phyloP scores from a whole-genome alignment of 2,329 filamentous ascomycete species.

The Xylaria sp. region DNA sequence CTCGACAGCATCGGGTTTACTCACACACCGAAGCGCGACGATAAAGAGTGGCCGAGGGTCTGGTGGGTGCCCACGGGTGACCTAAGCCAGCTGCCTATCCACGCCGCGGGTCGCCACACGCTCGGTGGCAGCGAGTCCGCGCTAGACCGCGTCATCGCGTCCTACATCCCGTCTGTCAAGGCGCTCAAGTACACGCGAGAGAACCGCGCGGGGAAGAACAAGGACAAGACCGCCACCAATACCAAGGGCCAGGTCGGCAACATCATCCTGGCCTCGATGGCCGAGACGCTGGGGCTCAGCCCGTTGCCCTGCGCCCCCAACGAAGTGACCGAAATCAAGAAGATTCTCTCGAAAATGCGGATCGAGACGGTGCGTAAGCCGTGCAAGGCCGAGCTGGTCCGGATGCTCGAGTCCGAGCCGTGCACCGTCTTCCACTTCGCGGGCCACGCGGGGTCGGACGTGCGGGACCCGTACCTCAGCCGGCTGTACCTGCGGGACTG shows the following conservation, averaged over 20 bases:
- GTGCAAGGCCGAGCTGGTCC: constrained; percentile 25
- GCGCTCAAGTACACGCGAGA: constrained; percentile 34
- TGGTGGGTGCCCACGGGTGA: constrained; percentile 41
- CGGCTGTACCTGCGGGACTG: constrained; percentile 35
- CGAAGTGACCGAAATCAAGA: too few relatives aligned
- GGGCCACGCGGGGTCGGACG: constrained; percentile 39
- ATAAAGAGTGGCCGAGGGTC: constrained; percentile 32
- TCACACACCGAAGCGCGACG: constrained; percentile 5
- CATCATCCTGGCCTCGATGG: too few relatives aligned
- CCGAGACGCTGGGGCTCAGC: too few relatives aligned
- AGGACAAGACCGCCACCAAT: too few relatives aligned
- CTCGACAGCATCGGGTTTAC: constrained; percentile 32
- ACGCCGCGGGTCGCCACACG: constrained; percentile 41
- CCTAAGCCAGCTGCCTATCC: constrained; percentile 37
- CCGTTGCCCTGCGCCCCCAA: too few relatives aligned
- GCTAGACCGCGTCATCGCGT: constrained; percentile 42
- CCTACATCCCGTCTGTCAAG: constrained; percentile 41
- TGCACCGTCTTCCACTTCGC: constrained; percentile 47
- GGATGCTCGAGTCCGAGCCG: too few relatives aligned
- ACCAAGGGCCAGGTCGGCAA: too few relatives aligned
- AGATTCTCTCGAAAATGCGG: constrained; percentile 11
- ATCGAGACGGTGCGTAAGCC: constrained; percentile 26
- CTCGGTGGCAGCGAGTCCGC: too few relatives aligned
- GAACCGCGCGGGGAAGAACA: constrained; percentile 23
- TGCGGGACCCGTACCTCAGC: constrained; percentile 35